These are phyloP conservation scores for Pyrenochaeta sp. DNA, from an alignment of 2,329 filamentous ascomycete species.

Conservation along the genomic window DNA sequence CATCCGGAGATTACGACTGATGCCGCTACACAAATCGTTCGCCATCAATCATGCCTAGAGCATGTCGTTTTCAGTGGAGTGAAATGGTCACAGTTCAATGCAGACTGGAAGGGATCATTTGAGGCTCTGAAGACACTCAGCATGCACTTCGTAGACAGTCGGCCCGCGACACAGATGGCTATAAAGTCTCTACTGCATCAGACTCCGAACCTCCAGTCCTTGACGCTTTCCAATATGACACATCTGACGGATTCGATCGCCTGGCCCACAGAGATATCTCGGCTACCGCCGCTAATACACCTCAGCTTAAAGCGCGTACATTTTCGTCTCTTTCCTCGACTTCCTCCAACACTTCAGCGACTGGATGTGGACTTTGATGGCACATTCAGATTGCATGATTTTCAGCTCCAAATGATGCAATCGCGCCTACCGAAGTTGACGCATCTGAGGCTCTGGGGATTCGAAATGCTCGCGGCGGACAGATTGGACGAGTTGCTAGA, in stretches of 20 bases:
- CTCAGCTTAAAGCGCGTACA: slow-evolving; percentile 20
- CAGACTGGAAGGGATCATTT: slow-evolving; percentile 36
- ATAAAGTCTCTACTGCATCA: slow-evolving; percentile 13
- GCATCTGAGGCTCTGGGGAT: slow-evolving; percentile 26
- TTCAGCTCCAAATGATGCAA: not conserved
- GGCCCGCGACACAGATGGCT: not conserved
- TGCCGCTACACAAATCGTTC: slow-evolving; percentile 40
- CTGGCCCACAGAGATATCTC: slow-evolving; percentile 4
- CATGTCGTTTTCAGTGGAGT: slow-evolving; percentile 32
- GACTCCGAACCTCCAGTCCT: slow-evolving; percentile 22
- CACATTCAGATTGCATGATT: not conserved
- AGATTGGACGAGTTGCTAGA: slow-evolving; percentile 26
- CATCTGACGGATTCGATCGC: not conserved
- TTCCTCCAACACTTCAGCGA: slow-evolving; percentile 28
- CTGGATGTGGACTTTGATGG: slow-evolving; percentile 15
- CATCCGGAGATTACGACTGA: slow-evolving; percentile 37
- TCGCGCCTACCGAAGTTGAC: slow-evolving; percentile 23
- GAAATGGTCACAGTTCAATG: not conserved
- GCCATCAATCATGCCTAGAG: slow-evolving; percentile 30
- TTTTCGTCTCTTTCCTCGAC: slow-evolving; percentile 3
- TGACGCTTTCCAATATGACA: slow-evolving; percentile 20
- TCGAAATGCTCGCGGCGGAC: slow-evolving; percentile 7
- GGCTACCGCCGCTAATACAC: slow-evolving; percentile 14
- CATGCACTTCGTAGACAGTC: slow-evolving; percentile 8
- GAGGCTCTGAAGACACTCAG: slow-evolving; percentile 34